Base-by-base conservation (phyloP, 306 rosid genomes). In the Purshia tridentata region DNA sequence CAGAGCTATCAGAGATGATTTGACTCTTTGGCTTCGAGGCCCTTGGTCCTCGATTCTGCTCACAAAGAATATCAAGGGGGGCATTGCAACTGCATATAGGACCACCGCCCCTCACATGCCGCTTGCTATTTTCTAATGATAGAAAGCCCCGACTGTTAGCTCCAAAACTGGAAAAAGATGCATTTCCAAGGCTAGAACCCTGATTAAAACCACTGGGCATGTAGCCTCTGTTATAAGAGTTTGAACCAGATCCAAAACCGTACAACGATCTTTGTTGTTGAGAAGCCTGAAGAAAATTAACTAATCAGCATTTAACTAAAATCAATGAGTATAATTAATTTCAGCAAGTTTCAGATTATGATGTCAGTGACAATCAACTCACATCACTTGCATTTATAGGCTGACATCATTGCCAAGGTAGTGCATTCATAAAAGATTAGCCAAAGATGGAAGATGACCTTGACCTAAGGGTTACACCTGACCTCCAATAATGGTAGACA, bases 1-100 rank as follows among this genome's bases (percentile, higher is more conserved):
- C 76, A 61, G 90, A 62, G 74, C 74, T 84, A 76, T 88, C 97
- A 58, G 82, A 57, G 23, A 80, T 74, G 54, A 83, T 48, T 71
- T 83, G 88, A 75, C 58, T 81, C 84, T 91, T 91, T 66, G 86
- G 82, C 88, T 88, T 91, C 70, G 88, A 86, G 65, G 93, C 91
- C 82, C 97, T 88, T 18, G 97, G 97, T 64, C 97, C 97, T 66
- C 97, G 88, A 68, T 86, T 88, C 86, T 88, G 93, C 81, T 88
- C 93, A 49, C 88, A 88, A 48, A 91, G 97, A 18, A 91, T 82
- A 79, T 91, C 93, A 72, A 82, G 85, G 76, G 90, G 83, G 52
- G 91, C 91, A 72, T 81, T 88, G 81, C 89, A 85, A 80, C 86
- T 86, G 85, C 93, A 88, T 53, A 86, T 74, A 35, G 86, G 74